Percentiles rank a stretch among this genome's conserved stretches.
Conservation (phyloP, 768 basidiomycete genomes). For the Russula abietina region DNA sequence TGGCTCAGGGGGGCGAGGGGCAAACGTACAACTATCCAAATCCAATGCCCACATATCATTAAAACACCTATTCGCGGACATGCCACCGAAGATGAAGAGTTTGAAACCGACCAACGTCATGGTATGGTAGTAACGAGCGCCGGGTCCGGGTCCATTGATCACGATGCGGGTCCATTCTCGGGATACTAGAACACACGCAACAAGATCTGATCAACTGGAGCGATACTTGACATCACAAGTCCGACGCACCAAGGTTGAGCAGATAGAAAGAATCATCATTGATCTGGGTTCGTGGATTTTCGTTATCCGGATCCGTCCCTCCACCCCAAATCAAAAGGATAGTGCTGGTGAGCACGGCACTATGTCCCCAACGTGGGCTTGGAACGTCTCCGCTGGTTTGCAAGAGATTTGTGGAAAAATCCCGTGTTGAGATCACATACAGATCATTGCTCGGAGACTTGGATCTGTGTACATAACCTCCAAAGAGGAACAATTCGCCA, state of each 20-base stretch:
- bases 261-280: constrained; percentile 93
- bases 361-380: no score
- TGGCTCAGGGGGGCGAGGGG: constrained; percentile 23
- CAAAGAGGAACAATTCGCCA: no score
- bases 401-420: no score
- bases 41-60: constrained; percentile 96
- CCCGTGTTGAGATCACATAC: no score
- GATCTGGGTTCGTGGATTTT: constrained; percentile 54
- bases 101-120: constrained; percentile 87
- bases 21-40: constrained; percentile 75
- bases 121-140: constrained; percentile 91
- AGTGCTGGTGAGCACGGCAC: constrained; percentile 89
- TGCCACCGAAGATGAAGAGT: constrained; percentile 95
- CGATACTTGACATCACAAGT: no score
- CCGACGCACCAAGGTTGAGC: constrained; percentile 69
- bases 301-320: constrained; percentile 77
- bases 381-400: no score
- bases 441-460: constrained; percentile 76
- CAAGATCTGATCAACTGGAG: no score
- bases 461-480: constrained; percentile 84
- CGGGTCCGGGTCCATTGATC: constrained; percentile 69
- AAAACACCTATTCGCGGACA: constrained; percentile 88
- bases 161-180: constrained; percentile 91
- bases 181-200: constrained; percentile 48
- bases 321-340: constrained; percentile 93